Base-by-base conservation (phyloP, 1,284 basidiomycete genomes). In the Irpex rosettiformis region DNA sequence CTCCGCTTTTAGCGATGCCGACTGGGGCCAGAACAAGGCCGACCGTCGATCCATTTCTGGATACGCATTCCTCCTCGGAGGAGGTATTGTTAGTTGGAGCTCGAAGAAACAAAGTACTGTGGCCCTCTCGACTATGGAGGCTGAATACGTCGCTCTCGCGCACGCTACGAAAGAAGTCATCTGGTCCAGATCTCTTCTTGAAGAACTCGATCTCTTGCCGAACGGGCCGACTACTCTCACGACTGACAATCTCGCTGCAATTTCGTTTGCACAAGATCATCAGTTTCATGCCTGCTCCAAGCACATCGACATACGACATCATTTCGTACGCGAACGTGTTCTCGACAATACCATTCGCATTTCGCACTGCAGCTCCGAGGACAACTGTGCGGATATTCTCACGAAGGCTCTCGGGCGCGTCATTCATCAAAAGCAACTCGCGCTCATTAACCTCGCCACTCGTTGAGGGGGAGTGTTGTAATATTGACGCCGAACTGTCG, bases 371-470 rank as follows among this genome's bases (percentile, higher is more conserved):
- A 54, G 66, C 0, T 67, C 70, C 0, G 52, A 61, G 0, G 67
- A 73, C 1, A 76, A 76, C 49, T 24, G 71, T 6, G 73, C 79
- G 3, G 73, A 80, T 63, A 68, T 78, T 10, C 64, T 80, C 45
- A 80, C 76, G 1, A 80, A 80, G 54, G 56, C 73, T 0, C 64
- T 79, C 3, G 11, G 25, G 30, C 25, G 29, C 4, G 27, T 29
- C 6, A 51, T 33, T 2, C 58, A 59, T 33, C 3, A 8, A 4
- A 3, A 24, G 6, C 45, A 51, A 22, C 30, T 56, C 30, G 29
- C 4, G 4, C 33, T 25, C 8, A 52, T 54, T 29, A 21, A 55
- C 24, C 5, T 59, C 28, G 27, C 25, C 8, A 27, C 58, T 24
- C 18, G 33, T 52, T 60, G 51, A 58, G 58, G 58, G 58, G 42